Percentiles rank a stretch among this genome's conserved stretches.
Evolutionary conservation across 2,329 filamentous ascomycete genomes (phyloP).

Genomic region (Diaporthe citrichinensis): DNA sequence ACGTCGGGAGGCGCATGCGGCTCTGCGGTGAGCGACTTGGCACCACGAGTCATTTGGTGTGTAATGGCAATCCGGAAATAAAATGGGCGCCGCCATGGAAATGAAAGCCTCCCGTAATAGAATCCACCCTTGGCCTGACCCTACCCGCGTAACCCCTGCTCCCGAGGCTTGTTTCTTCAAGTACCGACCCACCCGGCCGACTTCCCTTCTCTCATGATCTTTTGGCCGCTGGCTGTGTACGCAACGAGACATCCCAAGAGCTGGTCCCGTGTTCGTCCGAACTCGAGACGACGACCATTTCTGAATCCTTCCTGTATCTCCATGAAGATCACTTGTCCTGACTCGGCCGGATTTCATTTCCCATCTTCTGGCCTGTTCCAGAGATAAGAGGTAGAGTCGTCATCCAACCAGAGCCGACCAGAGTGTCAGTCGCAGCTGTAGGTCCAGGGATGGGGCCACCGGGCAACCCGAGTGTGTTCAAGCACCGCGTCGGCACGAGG

Average conservation of each 20-base stretch:
- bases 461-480: slow-evolving; percentile 7
- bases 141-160: slow-evolving; percentile 22
- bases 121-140: slow-evolving; percentile 32
- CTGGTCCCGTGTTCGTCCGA: slow-evolving; percentile 10
- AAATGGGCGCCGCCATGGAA: slow-evolving; percentile 2
- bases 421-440: slow-evolving; percentile 12
- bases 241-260: slow-evolving; percentile 22
- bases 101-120: slow-evolving; percentile 36
- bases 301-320: background rate
- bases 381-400: slow-evolving; percentile 14
- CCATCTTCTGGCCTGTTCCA: slow-evolving; percentile 23
- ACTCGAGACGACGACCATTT: background rate
- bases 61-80: slow-evolving; percentile 35
- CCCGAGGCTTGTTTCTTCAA: slow-evolving; percentile 34
- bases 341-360: slow-evolving; percentile 32
- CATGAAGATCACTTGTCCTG: background rate
- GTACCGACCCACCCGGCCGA: slow-evolving; percentile 31
- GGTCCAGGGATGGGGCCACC: background rate
- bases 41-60: slow-evolving; percentile 39
- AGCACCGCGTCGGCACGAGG: background rate
- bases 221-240: slow-evolving; percentile 37
- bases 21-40: slow-evolving; percentile 39
- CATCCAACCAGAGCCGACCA: slow-evolving; percentile 16
- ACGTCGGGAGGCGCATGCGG: slow-evolving; percentile 33
- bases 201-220: slow-evolving; percentile 34